phyloP scores from a whole-genome alignment of 108 stramenopile species.

The Parmales sp. region DNA sequence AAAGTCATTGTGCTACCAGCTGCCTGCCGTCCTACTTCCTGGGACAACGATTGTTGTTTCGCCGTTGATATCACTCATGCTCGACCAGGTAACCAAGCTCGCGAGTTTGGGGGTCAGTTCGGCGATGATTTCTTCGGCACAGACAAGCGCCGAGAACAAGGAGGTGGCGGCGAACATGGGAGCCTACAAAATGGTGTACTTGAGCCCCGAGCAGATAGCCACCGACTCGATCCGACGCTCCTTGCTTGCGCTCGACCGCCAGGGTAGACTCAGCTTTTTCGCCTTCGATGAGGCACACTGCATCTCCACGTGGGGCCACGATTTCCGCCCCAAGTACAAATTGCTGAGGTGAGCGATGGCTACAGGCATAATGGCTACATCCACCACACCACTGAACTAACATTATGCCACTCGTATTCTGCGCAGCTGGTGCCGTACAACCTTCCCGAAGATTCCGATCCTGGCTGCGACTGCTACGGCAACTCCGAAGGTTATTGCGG shows the following conservation, averaged over 20 bases:
- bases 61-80: conserved; percentile 88
- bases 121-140: conserved; percentile 39
- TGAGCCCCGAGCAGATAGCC: conserved; percentile 88
- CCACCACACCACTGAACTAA: neutral
- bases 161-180: conserved; percentile 39
- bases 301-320: conserved; percentile 85
- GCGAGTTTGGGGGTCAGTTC: conserved; percentile 56
- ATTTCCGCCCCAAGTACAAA: conserved; percentile 62
- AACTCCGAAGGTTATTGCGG: conserved; percentile 62
- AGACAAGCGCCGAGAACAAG: conserved; percentile 39
- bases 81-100: conserved; percentile 76
- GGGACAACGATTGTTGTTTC: conserved; percentile 86
- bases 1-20: conserved; percentile 86
- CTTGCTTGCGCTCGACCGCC: conserved; percentile 47
- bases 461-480: conserved; percentile 94
- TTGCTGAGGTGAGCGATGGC: conserved; percentile 17
- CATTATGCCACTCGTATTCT: neutral
- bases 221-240: conserved; percentile 55
- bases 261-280: conserved; percentile 57
- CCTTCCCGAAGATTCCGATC: conserved; percentile 70
- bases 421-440: conserved; percentile 51
- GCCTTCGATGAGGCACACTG: conserved; percentile 98
- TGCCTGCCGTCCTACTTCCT: conserved; percentile 66
- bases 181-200: conserved; percentile 69
- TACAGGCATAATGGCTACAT: neutral